Percentiles rank a stretch among this genome's conserved stretches.
These are phyloP conservation scores for Fusarium sp. DNA, from an alignment of 2,329 filamentous ascomycete genomes.

Conservation along the genomic window DNA sequence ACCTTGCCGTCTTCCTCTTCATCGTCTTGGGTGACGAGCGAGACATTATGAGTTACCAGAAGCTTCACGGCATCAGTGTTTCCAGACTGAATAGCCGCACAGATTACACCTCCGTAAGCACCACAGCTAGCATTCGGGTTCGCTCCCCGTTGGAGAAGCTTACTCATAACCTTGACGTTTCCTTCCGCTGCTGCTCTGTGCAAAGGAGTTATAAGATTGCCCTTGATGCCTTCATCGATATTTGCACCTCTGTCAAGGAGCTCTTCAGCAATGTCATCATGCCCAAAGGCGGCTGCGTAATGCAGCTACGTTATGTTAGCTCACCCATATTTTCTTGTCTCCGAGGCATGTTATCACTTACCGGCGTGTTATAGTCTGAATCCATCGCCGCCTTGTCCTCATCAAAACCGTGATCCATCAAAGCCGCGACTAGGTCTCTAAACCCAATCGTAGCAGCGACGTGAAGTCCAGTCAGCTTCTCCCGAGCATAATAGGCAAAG, in stretches of 20 bases:
- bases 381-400: conserved; percentile 47
- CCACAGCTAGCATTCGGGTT: conserved; percentile 46
- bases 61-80: conserved; percentile 51
- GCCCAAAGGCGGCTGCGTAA: conserved; percentile 15
- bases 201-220: conserved; percentile 46
- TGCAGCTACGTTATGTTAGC: conserved; percentile 11
- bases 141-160: conserved; percentile 48
- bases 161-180: conserved; percentile 51
- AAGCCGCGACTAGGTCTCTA: conserved; percentile 47
- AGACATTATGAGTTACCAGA: conserved; percentile 49
- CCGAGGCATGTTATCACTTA: conserved; percentile 27
- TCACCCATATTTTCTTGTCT: not conserved
- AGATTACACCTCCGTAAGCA: conserved; percentile 47
- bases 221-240: conserved; percentile 44
- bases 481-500: conserved; percentile 43
- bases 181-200: conserved; percentile 51
- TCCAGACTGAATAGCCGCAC: conserved; percentile 52
- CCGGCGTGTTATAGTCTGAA: conserved; percentile 45
- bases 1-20: not conserved
- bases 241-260: conserved; percentile 11
- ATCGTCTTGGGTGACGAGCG: conserved; percentile 42
- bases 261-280: conserved; percentile 19
- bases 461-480: conserved; percentile 48
- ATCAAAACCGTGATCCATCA: conserved; percentile 50
- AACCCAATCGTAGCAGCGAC: conserved; percentile 51